Percentiles rank a stretch among this genome's conserved stretches.
Conservation (phyloP, 2,329 filamentous ascomycete species). For the Aureobasidium subglaciale region DNA sequence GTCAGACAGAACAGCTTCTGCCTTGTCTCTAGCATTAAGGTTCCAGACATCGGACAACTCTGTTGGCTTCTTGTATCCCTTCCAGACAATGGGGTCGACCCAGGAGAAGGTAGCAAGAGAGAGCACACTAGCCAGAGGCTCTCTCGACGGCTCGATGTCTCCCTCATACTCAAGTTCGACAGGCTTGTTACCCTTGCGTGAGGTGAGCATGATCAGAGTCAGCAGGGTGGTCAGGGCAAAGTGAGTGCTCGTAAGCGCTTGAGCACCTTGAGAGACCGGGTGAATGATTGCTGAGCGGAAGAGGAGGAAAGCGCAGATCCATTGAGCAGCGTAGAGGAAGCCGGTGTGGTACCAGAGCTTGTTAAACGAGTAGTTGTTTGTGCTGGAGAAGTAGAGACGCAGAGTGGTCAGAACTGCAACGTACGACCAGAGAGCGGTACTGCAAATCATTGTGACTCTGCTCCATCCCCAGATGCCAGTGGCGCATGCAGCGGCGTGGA, state of each 20-base stretch:
- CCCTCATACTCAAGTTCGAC: constrained; percentile 85
- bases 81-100: constrained; percentile 84
- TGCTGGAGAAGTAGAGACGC: constrained; percentile 58
- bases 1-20: constrained; percentile 67
- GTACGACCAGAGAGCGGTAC: constrained; percentile 73
- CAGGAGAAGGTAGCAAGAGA: constrained; percentile 84
- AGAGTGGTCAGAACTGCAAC: constrained; percentile 65
- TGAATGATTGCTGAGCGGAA: constrained; percentile 84
- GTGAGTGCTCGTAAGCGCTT: constrained; percentile 61
- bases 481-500: constrained; percentile 60
- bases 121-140: constrained; percentile 80
- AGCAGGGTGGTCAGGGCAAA: constrained; percentile 71
- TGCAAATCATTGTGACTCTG: constrained; percentile 51
- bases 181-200: constrained; percentile 84
- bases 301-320: constrained; percentile 66
- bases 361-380: constrained; percentile 58
- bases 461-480: constrained; percentile 49
- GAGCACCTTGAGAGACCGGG: constrained; percentile 55
- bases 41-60: constrained; percentile 91
- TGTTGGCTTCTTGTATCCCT: constrained; percentile 76
- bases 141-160: constrained; percentile 75
- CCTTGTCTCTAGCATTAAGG: constrained; percentile 78
- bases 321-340: constrained; percentile 71
- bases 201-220: constrained; percentile 67
- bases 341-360: constrained; percentile 91